These are phyloP conservation scores for Aspergillus versicolor DNA, from an alignment of 2,329 filamentous ascomycete genomes.

Conservation along the genomic window DNA sequence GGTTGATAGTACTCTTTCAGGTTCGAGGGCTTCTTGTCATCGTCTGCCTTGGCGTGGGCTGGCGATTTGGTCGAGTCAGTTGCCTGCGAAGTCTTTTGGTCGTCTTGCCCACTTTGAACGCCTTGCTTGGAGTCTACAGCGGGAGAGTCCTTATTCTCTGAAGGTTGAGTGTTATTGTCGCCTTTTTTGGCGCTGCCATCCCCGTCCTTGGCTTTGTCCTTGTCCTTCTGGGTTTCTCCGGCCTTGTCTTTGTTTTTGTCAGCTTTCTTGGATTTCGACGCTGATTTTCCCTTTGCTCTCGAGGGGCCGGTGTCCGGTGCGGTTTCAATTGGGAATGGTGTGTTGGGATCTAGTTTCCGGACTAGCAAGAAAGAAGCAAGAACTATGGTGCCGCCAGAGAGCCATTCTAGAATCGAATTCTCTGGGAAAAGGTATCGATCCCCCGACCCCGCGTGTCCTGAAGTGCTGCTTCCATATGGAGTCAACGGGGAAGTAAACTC, in stretches of 20 bases:
- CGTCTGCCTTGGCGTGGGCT: constrained; percentile 4
- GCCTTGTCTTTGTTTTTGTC: constrained; percentile 25
- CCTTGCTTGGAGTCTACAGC: constrained; percentile 11
- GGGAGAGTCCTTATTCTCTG: constrained; percentile 9
- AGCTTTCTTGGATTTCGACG: constrained; percentile 39
- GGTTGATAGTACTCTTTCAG: constrained; percentile 52
- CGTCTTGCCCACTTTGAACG: constrained; percentile 14
- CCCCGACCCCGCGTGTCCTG: constrained; percentile 42
- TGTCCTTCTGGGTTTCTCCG: constrained; percentile 6
- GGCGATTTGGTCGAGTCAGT: neutral
- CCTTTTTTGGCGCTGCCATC: constrained; percentile 6
- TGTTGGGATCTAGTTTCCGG: constrained; percentile 41
- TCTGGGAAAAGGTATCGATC: constrained; percentile 52
- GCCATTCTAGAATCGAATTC: constrained; percentile 49
- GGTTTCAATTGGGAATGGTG: constrained; percentile 38
- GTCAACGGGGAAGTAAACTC: constrained; percentile 47
- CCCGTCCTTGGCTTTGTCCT: constrained; percentile 12
- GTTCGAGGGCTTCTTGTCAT: constrained; percentile 19
- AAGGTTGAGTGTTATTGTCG: constrained; percentile 5
- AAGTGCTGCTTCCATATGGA: constrained; percentile 41
- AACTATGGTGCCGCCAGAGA: constrained; percentile 46
- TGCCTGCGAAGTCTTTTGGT: neutral
- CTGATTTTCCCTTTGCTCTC: constrained; percentile 29
- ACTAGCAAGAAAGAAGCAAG: constrained; percentile 50
- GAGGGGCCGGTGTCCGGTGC: constrained; percentile 28